phyloP scores from a whole-genome alignment of 495 filamentous ascomycete genomes.

The Annulohypoxylon moriforme region DNA sequence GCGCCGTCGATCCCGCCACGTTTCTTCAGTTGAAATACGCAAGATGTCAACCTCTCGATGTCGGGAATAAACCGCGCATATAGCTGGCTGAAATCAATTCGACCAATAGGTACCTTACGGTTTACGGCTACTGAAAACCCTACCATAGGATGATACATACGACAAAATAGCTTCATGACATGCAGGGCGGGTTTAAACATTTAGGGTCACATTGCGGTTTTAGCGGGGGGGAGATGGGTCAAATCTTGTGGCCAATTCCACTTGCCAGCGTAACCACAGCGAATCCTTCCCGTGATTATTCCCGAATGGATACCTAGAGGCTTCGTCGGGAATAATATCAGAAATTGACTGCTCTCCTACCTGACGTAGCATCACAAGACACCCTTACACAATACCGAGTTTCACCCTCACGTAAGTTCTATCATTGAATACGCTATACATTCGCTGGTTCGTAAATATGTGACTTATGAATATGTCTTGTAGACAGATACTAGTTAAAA shows the following conservation, averaged over 20 bases:
- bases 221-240: neutral
- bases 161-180: neutral
- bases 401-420: constrained; percentile 3
- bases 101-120: neutral
- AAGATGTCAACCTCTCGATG: too few relatives aligned
- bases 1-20: neutral
- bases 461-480: neutral
- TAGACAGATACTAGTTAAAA: neutral
- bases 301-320: neutral
- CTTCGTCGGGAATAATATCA: neutral
- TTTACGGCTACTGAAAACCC: neutral
- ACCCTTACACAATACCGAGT: neutral
- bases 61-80: constrained; percentile 9
- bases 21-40: neutral
- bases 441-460: constrained; percentile 11
- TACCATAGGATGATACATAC: neutral
- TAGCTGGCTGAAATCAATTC: neutral
- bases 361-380: neutral
- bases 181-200: neutral
- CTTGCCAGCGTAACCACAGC: neutral
- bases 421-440: neutral
- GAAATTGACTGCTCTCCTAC: neutral
- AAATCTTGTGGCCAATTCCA: neutral
- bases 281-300: neutral
- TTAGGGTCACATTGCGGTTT: constrained; percentile 2